These are phyloP conservation scores for Talaromyces wortmannii DNA, from an alignment of 495 filamentous ascomycete genomes.

Conservation along the genomic window DNA sequence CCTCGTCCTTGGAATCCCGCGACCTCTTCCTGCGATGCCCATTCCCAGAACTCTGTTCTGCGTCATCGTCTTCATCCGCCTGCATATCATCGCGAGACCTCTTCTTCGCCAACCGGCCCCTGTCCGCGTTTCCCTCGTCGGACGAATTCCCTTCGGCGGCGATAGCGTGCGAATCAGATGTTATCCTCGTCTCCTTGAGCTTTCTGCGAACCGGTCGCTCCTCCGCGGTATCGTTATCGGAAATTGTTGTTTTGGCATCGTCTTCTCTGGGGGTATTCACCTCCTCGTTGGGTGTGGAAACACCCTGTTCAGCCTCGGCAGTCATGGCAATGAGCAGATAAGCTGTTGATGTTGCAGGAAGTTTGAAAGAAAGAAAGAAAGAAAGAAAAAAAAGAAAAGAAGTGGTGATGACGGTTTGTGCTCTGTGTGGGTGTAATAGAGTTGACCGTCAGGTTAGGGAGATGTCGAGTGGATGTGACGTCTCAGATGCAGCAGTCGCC, in stretches of 20 bases:
- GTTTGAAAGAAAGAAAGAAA: too few species aligned
- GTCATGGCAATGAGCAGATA: background rate
- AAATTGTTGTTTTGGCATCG: conserved; percentile 20
- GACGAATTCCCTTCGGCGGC: conserved; percentile 9
- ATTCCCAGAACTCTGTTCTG: conserved; percentile 5
- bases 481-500: too few species aligned
- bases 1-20: conserved; percentile 26
- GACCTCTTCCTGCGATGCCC: conserved; percentile 38
- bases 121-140: conserved; percentile 15
- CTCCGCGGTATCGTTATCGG: conserved; percentile 46
- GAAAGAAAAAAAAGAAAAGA: too few species aligned
- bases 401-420: too few species aligned
- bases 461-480: too few species aligned
- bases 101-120: conserved; percentile 42
- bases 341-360: background rate
- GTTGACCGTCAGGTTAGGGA: too few species aligned
- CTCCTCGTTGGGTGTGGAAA: background rate
- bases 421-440: too few species aligned
- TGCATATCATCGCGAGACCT: conserved; percentile 49
- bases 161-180: conserved; percentile 13
- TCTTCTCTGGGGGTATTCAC: conserved; percentile 12
- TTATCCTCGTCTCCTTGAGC: conserved; percentile 55
- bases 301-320: background rate
- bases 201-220: conserved; percentile 51
- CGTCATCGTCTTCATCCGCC: conserved; percentile 13